Conservation (phyloP, 164 flowering plant genomes). For the Umbellularia californica region DNA sequence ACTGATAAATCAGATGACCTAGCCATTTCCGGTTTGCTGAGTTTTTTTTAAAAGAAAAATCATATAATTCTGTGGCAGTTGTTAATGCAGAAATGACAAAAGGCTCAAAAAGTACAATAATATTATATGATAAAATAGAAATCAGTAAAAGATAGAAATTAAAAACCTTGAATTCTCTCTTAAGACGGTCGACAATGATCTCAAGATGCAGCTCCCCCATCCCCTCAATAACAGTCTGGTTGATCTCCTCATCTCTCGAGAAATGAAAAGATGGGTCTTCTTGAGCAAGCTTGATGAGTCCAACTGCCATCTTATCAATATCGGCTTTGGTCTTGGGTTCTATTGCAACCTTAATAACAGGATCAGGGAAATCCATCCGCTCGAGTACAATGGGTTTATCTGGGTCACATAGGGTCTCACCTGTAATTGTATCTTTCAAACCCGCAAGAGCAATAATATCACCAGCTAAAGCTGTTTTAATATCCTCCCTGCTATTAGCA, state of each 20-base stretch:
- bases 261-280: slow-evolving; percentile 99
- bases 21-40: neutral
- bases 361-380: slow-evolving; percentile 98
- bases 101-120: neutral
- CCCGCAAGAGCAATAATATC: slow-evolving; percentile 97
- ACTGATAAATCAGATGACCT: neutral
- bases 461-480: slow-evolving; percentile 72
- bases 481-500: slow-evolving; percentile 94
- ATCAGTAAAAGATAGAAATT: neutral
- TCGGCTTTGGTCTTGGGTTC: slow-evolving; percentile 99
- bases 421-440: slow-evolving; percentile 88
- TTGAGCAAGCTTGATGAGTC: slow-evolving; percentile 86
- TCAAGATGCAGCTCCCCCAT: slow-evolving; percentile 99
- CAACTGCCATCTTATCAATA: slow-evolving; percentile 83
- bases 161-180: slow-evolving; percentile 85
- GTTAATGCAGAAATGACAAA: neutral
- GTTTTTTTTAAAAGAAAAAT: neutral
- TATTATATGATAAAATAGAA: neutral
- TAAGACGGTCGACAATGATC: slow-evolving; percentile 90
- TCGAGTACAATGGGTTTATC: slow-evolving; percentile 81
- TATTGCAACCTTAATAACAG: slow-evolving; percentile 95
- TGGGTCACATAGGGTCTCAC: slow-evolving; percentile 86
- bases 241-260: slow-evolving; percentile 89
- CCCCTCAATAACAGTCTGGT: slow-evolving; percentile 96
- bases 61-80: too few species aligned